Conservation (phyloP, 345 rosid species). For the Euphorbia pulcherrima region DNA sequence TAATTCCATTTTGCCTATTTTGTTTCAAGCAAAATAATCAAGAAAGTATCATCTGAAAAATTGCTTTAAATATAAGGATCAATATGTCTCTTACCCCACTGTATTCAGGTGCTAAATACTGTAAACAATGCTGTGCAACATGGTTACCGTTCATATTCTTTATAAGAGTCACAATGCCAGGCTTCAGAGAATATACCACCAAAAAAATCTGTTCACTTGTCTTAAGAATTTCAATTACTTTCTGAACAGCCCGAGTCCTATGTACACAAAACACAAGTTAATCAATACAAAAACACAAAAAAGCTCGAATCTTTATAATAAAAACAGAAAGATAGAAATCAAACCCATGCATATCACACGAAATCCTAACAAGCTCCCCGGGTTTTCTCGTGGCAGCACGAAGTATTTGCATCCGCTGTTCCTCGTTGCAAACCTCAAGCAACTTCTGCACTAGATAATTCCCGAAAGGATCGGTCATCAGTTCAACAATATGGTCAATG, state of each 20-base stretch:
- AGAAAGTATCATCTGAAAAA: not conserved
- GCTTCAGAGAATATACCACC: constrained; percentile 57
- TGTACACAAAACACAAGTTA: constrained; percentile 5
- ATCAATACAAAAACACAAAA: not conserved
- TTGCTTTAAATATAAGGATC: not conserved
- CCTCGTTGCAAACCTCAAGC: constrained; percentile 70
- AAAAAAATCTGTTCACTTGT: constrained; percentile 51
- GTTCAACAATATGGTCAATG: constrained; percentile 58
- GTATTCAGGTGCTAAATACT: constrained; percentile 49
- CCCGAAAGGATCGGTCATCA: constrained; percentile 75
- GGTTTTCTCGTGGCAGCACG: constrained; percentile 48
- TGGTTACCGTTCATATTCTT: constrained; percentile 78
- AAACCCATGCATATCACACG: constrained; percentile 84
- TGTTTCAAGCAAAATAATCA: not conserved
- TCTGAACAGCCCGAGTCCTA: constrained; percentile 85
- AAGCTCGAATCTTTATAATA: not conserved
- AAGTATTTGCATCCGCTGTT: constrained; percentile 58
- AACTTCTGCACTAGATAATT: constrained; percentile 70
- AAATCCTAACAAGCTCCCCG: constrained; percentile 58
- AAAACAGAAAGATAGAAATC: constrained; percentile 12
- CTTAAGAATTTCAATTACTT: constrained; percentile 62
- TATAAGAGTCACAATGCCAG: constrained; percentile 58
- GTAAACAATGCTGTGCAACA: constrained; percentile 75
- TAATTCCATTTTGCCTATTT: not conserved
- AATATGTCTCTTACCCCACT: constrained; percentile 37